These are phyloP conservation scores for Omphalotus guepiniiformis DNA, from an alignment of 768 basidiomycete species.

Conservation along the genomic window DNA sequence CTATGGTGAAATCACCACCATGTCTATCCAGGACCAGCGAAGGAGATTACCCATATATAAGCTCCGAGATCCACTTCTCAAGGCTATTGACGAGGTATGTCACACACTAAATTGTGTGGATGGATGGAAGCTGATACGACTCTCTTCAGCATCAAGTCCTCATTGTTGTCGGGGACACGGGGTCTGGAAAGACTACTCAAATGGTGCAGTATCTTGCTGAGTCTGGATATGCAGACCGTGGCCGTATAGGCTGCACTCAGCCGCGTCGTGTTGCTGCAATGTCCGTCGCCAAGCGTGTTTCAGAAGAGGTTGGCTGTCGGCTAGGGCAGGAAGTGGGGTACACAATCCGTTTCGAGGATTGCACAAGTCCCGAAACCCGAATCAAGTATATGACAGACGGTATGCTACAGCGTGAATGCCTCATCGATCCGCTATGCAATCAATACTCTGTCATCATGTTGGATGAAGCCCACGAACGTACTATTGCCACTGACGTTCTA, in stretches of 20 bases:
- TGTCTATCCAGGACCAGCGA: slow-evolving; percentile 93
- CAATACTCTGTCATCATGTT: slow-evolving; percentile 96
- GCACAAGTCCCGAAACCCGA: slow-evolving; percentile 95
- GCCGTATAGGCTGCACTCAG: slow-evolving; percentile 95
- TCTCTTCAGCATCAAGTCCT: slow-evolving; percentile 83
- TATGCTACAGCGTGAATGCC: slow-evolving; percentile 95
- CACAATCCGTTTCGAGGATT: slow-evolving; percentile 98
- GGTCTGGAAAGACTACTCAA: slow-evolving; percentile 98
- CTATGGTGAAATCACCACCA: slow-evolving; percentile 85
- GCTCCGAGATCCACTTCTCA: slow-evolving; percentile 81
- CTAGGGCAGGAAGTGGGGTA: slow-evolving; percentile 98
- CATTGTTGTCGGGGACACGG: slow-evolving; percentile 97
- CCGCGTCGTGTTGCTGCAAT: slow-evolving; percentile 99
- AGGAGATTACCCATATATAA: slow-evolving; percentile 93
- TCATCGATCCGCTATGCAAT: slow-evolving; percentile 92
- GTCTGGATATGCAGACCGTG: slow-evolving; percentile 84
- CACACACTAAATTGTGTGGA: slow-evolving; percentile 7
- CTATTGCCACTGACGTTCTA: slow-evolving; percentile 96
- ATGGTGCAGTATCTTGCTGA: slow-evolving; percentile 99
- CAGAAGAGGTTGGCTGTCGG: slow-evolving; percentile 97
- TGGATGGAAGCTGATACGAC: slow-evolving; percentile 15
- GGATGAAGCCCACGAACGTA: slow-evolving; percentile 98
- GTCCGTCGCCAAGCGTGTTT: slow-evolving; percentile 97
- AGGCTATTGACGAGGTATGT: slow-evolving; percentile 86
- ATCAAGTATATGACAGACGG: slow-evolving; percentile 99